A percentile compares a stretch with the other conserved stretches of the same genome.
phyloP scores from a whole-genome alignment of 1,139 yeast genomes.

The Geotrichum australiense region DNA sequence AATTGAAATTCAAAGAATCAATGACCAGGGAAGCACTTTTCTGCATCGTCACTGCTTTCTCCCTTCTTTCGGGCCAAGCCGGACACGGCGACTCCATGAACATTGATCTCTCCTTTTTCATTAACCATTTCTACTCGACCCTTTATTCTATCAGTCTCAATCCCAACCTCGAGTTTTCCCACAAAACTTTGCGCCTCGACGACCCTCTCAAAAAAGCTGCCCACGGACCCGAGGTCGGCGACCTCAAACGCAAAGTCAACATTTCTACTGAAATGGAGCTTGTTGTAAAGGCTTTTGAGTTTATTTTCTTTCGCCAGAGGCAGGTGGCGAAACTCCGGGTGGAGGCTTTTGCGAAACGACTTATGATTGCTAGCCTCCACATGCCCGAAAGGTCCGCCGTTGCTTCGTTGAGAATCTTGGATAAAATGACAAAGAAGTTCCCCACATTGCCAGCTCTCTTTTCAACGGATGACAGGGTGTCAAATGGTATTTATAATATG shows the following conservation, averaged over 20 bases:
- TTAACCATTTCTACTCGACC: conserved; percentile 62
- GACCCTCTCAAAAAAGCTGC: conserved; percentile 52
- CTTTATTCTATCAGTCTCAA: conserved; percentile 65
- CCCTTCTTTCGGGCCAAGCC: conserved; percentile 69
- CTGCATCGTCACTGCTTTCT: conserved; percentile 86
- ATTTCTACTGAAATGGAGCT: conserved; percentile 86
- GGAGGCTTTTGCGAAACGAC: conserved; percentile 73
- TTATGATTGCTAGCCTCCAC: conserved; percentile 59
- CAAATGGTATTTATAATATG: conserved; percentile 64
- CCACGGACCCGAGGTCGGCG: conserved; percentile 27
- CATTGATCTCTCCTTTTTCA: conserved; percentile 45
- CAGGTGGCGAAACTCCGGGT: conserved; percentile 69
- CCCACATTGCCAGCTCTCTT: conserved; percentile 67
- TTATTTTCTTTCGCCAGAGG: conserved; percentile 69
- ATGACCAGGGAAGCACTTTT: conserved; percentile 62
- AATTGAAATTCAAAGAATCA: conserved; percentile 35
- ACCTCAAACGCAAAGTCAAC: conserved; percentile 55
- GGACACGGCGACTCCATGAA: conserved; percentile 40
- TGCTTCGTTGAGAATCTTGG: conserved; percentile 69
- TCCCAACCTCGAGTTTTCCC: conserved; percentile 79
- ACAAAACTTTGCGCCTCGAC: conserved; percentile 67
- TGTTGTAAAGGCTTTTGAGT: conserved; percentile 68
- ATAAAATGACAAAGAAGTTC: conserved; percentile 59
- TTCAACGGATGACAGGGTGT: conserved; percentile 82
- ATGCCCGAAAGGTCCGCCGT: conserved; percentile 84